Evolutionary conservation across 495 filamentous ascomycete genomes (phyloP).

Genomic region (Aspergillus kassunensis): DNA sequence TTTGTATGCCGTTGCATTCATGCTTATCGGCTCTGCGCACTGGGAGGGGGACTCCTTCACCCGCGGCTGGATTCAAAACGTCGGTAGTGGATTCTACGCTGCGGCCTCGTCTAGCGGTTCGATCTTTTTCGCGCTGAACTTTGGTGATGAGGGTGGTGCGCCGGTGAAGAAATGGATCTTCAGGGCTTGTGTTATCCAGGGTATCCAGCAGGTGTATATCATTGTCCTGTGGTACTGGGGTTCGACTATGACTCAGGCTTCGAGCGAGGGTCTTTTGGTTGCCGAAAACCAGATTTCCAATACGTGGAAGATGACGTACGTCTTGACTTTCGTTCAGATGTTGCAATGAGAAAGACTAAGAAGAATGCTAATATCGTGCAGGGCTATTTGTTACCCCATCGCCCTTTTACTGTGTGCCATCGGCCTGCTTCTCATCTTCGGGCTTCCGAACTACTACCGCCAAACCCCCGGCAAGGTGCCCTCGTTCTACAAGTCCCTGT

Average conservation of each 20-base stretch:
- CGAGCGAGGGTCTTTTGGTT: slow-evolving; percentile 27
- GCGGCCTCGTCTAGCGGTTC: slow-evolving; percentile 45
- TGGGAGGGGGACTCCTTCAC: slow-evolving; percentile 39
- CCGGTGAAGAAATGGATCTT: slow-evolving; percentile 48
- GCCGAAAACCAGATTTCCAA: slow-evolving; percentile 31
- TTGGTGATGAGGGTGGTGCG: slow-evolving; percentile 46
- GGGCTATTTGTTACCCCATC: slow-evolving; percentile 40
- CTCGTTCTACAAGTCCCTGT: slow-evolving; percentile 44
- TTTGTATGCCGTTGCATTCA: slow-evolving; percentile 62
- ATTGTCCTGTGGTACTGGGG: slow-evolving; percentile 53
- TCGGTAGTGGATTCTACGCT: slow-evolving; percentile 44
- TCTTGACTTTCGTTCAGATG: slow-evolving; percentile 2
- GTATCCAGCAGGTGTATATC: slow-evolving; percentile 46
- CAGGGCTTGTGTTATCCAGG: slow-evolving; percentile 47
- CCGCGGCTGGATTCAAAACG: slow-evolving; percentile 47
- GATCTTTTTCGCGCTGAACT: slow-evolving; percentile 49
- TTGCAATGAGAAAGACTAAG: no score
- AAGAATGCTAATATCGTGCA: slow-evolving; percentile 12
- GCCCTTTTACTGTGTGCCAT: slow-evolving; percentile 36
- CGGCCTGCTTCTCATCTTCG: slow-evolving; percentile 37
- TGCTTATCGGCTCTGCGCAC: slow-evolving; percentile 64
- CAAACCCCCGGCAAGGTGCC: slow-evolving; percentile 64
- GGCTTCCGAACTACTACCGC: slow-evolving; percentile 48
- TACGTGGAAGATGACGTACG: slow-evolving; percentile 44
- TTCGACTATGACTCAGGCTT: slow-evolving; percentile 34